Percentiles rank a stretch among this genome's conserved stretches.
These are phyloP conservation scores for Talaromyces amestolkiae DNA, from an alignment of 2,329 filamentous ascomycete genomes.

Conservation along the genomic window DNA sequence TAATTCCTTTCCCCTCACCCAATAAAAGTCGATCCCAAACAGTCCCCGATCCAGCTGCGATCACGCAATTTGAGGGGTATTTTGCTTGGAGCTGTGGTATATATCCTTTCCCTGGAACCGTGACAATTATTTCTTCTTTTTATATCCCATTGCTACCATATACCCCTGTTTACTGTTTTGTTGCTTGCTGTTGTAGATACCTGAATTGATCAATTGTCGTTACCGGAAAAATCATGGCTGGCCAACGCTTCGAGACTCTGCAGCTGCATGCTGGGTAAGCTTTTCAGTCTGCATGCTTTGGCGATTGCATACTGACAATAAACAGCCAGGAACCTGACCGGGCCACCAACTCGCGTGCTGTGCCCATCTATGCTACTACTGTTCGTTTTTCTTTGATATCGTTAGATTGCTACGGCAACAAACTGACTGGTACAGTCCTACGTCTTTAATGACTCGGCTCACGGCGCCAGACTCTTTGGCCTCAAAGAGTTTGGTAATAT, in stretches of 20 bases:
- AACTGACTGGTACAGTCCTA: slow-evolving; percentile 61
- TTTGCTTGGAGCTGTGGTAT: neutral
- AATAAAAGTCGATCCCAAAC: neutral
- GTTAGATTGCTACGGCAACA: neutral
- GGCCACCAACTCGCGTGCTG: slow-evolving; percentile 79
- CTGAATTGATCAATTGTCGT: neutral
- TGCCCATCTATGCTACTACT: slow-evolving; percentile 95
- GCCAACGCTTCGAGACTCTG: slow-evolving; percentile 71
- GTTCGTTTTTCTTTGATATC: slow-evolving; percentile 37
- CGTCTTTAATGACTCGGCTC: slow-evolving; percentile 92
- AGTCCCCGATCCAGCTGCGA: neutral
- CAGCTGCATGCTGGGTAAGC: slow-evolving; percentile 79
- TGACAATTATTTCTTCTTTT: neutral
- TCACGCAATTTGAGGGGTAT: slow-evolving; percentile 17
- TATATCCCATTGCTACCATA: neutral
- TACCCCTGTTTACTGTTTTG: neutral
- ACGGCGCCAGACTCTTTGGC: slow-evolving; percentile 90
- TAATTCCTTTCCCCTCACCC: neutral
- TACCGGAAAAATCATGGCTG: slow-evolving; percentile 30
- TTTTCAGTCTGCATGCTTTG: neutral
- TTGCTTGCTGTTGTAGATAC: neutral
- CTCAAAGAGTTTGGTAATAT: slow-evolving; percentile 98
- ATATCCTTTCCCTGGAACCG: neutral
- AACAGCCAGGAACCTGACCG: slow-evolving; percentile 74
- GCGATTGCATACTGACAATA: slow-evolving; percentile 7